These are phyloP conservation scores for apple (Malus domestica) DNA, from an alignment of 306 rosid species.

Conservation along the genomic window DNA sequence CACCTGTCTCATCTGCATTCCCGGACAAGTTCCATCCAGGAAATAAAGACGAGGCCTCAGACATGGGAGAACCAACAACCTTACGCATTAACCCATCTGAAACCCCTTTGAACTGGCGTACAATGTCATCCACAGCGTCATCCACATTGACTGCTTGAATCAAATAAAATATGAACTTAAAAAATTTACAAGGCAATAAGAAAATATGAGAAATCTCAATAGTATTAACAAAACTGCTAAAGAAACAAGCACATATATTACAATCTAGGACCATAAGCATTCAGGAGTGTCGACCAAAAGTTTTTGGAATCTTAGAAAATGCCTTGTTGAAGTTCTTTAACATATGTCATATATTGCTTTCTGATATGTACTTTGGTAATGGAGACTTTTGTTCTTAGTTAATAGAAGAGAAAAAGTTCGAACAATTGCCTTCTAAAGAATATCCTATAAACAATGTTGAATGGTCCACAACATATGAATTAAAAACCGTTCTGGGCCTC, in stretches of 20 bases:
- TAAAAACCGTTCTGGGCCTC: background rate
- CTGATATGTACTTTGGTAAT: background rate
- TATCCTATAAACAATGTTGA: background rate
- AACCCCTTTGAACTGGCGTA: slow-evolving; percentile 89
- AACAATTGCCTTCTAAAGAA: background rate
- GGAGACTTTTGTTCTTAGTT: background rate
- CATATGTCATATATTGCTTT: background rate
- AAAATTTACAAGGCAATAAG: background rate
- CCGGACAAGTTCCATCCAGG: slow-evolving; percentile 27
- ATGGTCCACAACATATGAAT: background rate
- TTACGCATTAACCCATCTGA: slow-evolving; percentile 80
- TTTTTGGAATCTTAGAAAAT: background rate
- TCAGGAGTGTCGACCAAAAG: background rate
- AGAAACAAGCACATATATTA: background rate
- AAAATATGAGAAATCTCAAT: background rate
- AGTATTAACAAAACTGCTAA: background rate
- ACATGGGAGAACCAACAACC: slow-evolving; percentile 45
- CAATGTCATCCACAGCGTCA: slow-evolving; percentile 93
- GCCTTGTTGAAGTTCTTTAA: background rate
- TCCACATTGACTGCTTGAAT: slow-evolving; percentile 72
- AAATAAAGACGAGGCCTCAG: slow-evolving; percentile 41
- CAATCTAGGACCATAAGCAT: background rate
- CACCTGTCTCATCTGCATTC: slow-evolving; percentile 53
- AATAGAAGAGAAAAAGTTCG: background rate
- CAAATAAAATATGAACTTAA: slow-evolving; percentile 4